Evolutionary conservation across 352 stramenopile genomes (phyloP).

Genomic region (Pythium phragmitis): DNA sequence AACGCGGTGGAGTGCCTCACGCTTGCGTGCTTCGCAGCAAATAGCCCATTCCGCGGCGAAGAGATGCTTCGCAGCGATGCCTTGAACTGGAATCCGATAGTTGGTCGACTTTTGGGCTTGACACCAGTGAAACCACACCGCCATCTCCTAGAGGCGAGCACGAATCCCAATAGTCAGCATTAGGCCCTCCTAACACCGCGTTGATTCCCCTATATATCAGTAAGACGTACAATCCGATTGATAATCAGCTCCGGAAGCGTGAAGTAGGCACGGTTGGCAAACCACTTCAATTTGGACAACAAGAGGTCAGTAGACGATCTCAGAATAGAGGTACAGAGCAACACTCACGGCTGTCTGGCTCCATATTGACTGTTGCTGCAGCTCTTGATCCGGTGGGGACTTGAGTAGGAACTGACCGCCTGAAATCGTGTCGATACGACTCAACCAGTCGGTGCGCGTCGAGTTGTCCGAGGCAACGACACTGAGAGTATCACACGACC

Average conservation of each 20-base stretch:
- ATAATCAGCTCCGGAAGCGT: conserved; percentile 61
- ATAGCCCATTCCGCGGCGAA: conserved; percentile 36
- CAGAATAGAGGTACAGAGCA: background rate
- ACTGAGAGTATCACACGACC: conserved; percentile 68
- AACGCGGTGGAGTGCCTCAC: conserved; percentile 15
- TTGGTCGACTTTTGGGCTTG: conserved; percentile 17
- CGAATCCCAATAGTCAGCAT: conserved; percentile 1
- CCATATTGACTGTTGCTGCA: conserved; percentile 31
- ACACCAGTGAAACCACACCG: conserved; percentile 63
- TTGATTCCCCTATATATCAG: background rate
- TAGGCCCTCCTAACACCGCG: background rate
- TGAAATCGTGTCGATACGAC: conserved; percentile 51
- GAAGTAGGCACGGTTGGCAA: conserved; percentile 59
- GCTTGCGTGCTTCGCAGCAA: conserved; percentile 20
- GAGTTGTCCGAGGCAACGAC: background rate
- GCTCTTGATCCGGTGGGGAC: conserved; percentile 33
- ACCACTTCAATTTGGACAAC: conserved; percentile 41
- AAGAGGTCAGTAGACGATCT: no score
- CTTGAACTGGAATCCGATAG: conserved; percentile 40
- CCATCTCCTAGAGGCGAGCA: conserved; percentile 46
- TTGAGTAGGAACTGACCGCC: conserved; percentile 50
- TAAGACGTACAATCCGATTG: conserved; percentile 72
- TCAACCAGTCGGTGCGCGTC: conserved; percentile 31
- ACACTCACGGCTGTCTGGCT: conserved; percentile 13
- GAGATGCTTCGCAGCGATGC: conserved; percentile 47